Evolutionary conservation across 441 rosid genomes (phyloP), one percentile per base, ranked within the genome.

Genomic region (Omphalea diandra): DNA sequence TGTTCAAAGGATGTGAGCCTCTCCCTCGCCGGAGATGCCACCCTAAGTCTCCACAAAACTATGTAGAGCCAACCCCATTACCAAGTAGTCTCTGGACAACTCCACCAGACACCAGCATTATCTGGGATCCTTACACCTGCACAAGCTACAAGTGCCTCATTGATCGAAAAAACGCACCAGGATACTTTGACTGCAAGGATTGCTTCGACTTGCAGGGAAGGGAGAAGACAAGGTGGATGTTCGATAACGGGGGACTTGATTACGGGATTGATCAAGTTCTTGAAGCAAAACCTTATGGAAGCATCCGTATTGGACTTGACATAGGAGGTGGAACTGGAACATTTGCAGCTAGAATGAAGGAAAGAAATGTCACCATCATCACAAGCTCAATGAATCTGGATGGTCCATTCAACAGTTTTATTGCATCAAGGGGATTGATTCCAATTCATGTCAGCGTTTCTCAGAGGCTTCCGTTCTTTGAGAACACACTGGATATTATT

Each of bases 291-390:
- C 76, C 78, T 5, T 60, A 0, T 0, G 83, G 88, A 0, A 79
- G 69, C 0, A 77, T 85, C 46, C 75, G 89, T 0, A 79, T 84
- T 10, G 87, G 89, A 38, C 73, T 78, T 7, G 92, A 82, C 76
- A 77, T 85, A 0, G 87, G 88, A 17, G 84, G 84, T 0, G 86
- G 86, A 3, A 66, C 73, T 1, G 84, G 87, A 5, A 83, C 83
- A 5, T 88, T 88, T 52, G 88, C 90, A 0, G 93, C 86, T 2
- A 76, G 88, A 71, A 84, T 84, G 90, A 77, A 81, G 67, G 90
- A 88, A 71, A 61, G 84, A 47, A 88, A 83, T 72, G 58, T 83
- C 22, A 85, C 87, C 27, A 76, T 81, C 36, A 65, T 84, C 26
- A 85, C 89, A 7, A 83, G 69, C 32, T 68, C 88, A 24, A 81